Conservation (phyloP, 768 basidiomycete genomes). For the Mycena polygramma region DNA sequence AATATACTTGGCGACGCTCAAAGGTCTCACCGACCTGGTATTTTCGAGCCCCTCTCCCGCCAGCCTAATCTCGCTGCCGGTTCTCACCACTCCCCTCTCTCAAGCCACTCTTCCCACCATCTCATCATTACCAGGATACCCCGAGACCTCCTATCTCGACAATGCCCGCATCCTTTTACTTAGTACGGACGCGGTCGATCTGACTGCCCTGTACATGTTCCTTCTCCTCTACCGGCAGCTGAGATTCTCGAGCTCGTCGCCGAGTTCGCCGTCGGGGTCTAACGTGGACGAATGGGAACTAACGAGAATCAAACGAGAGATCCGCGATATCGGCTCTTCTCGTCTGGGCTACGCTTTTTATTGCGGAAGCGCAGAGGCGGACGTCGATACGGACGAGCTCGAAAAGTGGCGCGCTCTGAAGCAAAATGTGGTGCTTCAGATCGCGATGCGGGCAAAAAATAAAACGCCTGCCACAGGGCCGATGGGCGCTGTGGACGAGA, state of each 20-base stretch:
- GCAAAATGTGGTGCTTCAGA: conserved; percentile 79
- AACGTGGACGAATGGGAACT: conserved; percentile 68
- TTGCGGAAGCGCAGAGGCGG: conserved; percentile 42
- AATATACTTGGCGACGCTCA: conserved; percentile 68
- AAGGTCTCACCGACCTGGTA: conserved; percentile 74
- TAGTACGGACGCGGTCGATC: conserved; percentile 80
- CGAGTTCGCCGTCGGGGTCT: conserved; percentile 45
- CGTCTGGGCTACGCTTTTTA: conserved; percentile 74
- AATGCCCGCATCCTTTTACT: conserved; percentile 74
- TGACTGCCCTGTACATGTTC: conserved; percentile 83
- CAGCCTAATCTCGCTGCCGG: conserved; percentile 49
- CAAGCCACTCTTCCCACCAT: conserved; percentile 40
- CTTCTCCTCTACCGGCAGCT: conserved; percentile 86
- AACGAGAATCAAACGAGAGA: conserved; percentile 76
- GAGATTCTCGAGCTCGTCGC: conserved; percentile 60
- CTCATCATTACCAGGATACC: conserved; percentile 62
- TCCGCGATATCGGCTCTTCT: conserved; percentile 76
- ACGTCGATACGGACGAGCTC: conserved; percentile 50
- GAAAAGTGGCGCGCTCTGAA: conserved; percentile 69
- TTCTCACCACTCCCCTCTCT: conserved; percentile 50
- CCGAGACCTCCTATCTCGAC: conserved; percentile 88
- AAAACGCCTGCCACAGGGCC: conserved; percentile 45
- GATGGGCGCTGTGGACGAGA: conserved; percentile 51
- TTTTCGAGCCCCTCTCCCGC: conserved; percentile 63
- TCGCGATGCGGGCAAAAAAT: conserved; percentile 74